A percentile compares a stretch with the other conserved stretches of the same genome.
Evolutionary conservation across 306 rosid genomes (phyloP).

Genomic region (Rubus parviflorus): DNA sequence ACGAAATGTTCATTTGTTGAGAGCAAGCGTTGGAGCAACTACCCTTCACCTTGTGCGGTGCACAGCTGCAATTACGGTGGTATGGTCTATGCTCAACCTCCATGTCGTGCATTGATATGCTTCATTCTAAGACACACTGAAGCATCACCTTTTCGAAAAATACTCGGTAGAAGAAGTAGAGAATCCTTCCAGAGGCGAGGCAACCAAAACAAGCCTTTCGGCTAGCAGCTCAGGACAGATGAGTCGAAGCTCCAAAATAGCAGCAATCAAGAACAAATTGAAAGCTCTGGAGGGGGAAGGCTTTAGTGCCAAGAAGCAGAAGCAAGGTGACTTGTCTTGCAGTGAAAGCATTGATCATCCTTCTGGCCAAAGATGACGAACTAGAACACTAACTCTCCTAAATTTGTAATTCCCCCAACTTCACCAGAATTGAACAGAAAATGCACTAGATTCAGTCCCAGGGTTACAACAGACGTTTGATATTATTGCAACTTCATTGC

Average conservation of each 20-base stretch:
- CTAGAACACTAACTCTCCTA: neutral
- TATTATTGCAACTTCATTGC: neutral
- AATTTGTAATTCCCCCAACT: neutral
- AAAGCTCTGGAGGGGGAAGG: conserved; percentile 79
- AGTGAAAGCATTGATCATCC: neutral
- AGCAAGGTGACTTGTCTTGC: conserved; percentile 53
- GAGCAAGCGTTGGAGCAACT: conserved; percentile 22
- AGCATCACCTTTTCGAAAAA: conserved; percentile 55
- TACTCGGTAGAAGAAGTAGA: conserved; percentile 40
- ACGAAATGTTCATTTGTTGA: conserved; percentile 31
- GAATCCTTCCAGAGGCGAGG: conserved; percentile 46
- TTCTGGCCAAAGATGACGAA: conserved; percentile 9
- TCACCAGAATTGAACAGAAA: neutral
- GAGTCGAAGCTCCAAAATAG: conserved; percentile 72
- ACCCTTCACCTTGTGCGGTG: conserved; percentile 46
- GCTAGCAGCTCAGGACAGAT: conserved; percentile 53
- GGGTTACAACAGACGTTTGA: neutral
- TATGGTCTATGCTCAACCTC: conserved; percentile 62
- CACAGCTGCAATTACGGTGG: conserved; percentile 80
- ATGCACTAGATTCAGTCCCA: neutral
- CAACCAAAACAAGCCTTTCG: conserved; percentile 43
- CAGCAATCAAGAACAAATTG: conserved; percentile 93
- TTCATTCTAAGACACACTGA: conserved; percentile 45
- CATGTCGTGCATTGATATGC: conserved; percentile 44
- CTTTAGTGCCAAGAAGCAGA: conserved; percentile 64